These are phyloP conservation scores for Pestalotiopsis sp. DNA, from an alignment of 2,329 filamentous ascomycete genomes.

Conservation along the genomic window DNA sequence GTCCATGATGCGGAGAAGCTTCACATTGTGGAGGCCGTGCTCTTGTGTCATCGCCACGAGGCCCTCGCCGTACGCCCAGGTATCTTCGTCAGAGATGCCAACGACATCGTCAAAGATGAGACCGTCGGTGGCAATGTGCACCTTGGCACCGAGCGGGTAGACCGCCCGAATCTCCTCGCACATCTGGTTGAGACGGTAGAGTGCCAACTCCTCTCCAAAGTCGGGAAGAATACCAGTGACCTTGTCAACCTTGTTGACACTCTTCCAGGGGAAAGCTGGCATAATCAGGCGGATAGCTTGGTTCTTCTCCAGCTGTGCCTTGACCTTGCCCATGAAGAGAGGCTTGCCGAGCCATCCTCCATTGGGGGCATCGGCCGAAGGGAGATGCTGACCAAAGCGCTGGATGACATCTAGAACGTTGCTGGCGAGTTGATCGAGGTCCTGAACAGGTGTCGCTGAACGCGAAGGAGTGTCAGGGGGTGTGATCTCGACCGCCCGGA, in stretches of 20 bases:
- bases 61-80: background rate
- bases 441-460: too few species aligned
- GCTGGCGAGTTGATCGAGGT: too few species aligned
- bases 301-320: too few species aligned
- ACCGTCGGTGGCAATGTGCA: background rate
- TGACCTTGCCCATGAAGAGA: too few species aligned
- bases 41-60: background rate
- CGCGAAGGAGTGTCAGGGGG: too few species aligned
- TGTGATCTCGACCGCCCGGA: too few species aligned
- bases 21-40: background rate
- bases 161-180: conserved; percentile 34
- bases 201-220: conserved; percentile 43
- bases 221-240: conserved; percentile 40
- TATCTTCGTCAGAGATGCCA: background rate
- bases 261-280: conserved; percentile 25
- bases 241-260: conserved; percentile 30
- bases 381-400: too few species aligned
- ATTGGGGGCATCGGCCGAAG: too few species aligned
- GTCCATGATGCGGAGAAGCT: background rate
- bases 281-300: too few species aligned
- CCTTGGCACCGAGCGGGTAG: background rate
- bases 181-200: conserved; percentile 41
- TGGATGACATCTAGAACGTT: too few species aligned
- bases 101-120: background rate
- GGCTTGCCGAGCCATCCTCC: too few species aligned